Conservation (phyloP, 495 filamentous ascomycete genomes). For the Xylaria grammica region DNA sequence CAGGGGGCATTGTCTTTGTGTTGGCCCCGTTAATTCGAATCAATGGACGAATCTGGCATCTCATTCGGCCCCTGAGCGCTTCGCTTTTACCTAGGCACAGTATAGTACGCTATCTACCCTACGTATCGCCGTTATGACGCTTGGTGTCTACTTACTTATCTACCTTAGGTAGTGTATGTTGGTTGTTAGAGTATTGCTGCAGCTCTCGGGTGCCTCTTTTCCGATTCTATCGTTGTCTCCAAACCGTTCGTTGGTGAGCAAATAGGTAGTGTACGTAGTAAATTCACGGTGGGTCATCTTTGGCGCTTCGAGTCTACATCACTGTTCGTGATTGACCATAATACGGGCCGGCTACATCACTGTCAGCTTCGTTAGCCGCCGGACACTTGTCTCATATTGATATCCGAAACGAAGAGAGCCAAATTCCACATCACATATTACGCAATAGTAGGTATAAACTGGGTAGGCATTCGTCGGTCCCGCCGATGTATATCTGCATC, state of each 20-base stretch:
- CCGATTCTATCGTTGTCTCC: neutral
- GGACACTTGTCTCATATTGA: slow-evolving; percentile 28
- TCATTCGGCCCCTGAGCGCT: neutral
- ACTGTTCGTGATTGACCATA: too few relatives aligned
- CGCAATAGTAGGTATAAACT: neutral
- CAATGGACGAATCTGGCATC: slow-evolving; percentile 13
- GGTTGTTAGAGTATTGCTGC: neutral
- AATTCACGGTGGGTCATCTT: neutral
- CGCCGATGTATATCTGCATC: slow-evolving; percentile 5
- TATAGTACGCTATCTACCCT: too few relatives aligned
- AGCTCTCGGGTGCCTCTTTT: neutral
- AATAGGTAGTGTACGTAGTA: slow-evolving; percentile 7
- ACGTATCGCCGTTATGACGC: neutral
- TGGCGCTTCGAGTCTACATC: neutral
- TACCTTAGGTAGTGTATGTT: neutral
- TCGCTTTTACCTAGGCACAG: too few relatives aligned
- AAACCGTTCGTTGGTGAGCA: neutral
- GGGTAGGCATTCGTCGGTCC: neutral
- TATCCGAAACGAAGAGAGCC: slow-evolving; percentile 33
- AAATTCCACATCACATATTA: slow-evolving; percentile 9
- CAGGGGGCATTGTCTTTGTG: slow-evolving; percentile 12
- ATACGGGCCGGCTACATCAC: neutral
- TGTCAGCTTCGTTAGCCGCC: slow-evolving; percentile 34
- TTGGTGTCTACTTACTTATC: neutral
- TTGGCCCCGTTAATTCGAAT: slow-evolving; percentile 8